Base-by-base conservation (phyloP, 805 yeast species). In the Candida takata region DNA sequence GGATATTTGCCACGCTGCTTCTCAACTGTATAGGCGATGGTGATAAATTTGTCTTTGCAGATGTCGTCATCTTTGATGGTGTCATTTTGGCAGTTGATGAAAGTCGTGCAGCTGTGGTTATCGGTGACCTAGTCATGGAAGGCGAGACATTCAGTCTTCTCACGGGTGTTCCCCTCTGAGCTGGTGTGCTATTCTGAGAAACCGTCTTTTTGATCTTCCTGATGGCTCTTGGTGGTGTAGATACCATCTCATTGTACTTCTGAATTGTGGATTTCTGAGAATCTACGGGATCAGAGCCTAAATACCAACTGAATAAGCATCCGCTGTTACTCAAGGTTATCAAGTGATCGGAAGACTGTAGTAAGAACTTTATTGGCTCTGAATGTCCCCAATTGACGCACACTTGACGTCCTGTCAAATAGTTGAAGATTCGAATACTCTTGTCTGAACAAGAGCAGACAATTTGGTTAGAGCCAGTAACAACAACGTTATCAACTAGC, bases 371-470 rank as follows among this genome's bases (percentile, higher is more conserved):
- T 5, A 77, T 65, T 1, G 68, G 54, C 27, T 77, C 77, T 1
- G 77, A 66, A 43, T 72, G 79, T 1, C 74, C 88, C 81, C 82
- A 80, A 31, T 64, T 70, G 0, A 69, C 61, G 7, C 72, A 64
- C 8, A 75, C 29, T 8, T 65, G 65, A 33, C 58, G 69, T 1
- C 79, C 81, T 7, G 60, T 61, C 1, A 47, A 37, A 41, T 65
- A 69, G 20, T 64, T 62, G 48, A 70, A 77, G 2, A 65, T 46
- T 17, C 83, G 56, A 3, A 81, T 54, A 19, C 82, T 70, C 50
- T 76, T 77, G 51, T 80, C 87, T 0, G 73, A 53, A 3, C 74
- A 65, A 1, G 77, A 58, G 4, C 67, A 66, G 8, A 65, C 57
- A 3, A 74, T 48, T 12, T 55, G 40, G 7, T 55, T 48, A 11